Evolutionary conservation across 2,329 filamentous ascomycete species (phyloP).

Genomic region (Fusarium sp.): DNA sequence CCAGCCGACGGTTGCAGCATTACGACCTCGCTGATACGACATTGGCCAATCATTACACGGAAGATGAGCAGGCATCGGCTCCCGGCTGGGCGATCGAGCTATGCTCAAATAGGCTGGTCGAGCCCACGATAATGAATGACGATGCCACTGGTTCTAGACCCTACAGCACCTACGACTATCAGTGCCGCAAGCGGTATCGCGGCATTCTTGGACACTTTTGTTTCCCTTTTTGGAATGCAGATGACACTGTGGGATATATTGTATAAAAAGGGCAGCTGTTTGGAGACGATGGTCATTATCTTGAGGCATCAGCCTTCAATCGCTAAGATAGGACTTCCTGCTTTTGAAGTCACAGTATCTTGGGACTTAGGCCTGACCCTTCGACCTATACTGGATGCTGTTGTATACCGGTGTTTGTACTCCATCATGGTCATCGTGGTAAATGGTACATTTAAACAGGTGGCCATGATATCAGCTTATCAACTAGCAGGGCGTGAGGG

Average conservation of each 20-base stretch:
- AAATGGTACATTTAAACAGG: too few relatives aligned
- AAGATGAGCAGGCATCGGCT: not conserved
- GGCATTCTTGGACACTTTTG: not conserved
- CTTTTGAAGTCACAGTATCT: not conserved
- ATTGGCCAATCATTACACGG: accelerated
- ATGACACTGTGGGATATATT: not conserved
- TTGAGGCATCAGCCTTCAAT: too few relatives aligned
- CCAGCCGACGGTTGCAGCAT: not conserved
- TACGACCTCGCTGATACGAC: not conserved
- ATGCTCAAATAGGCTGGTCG: not conserved
- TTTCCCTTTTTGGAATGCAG: not conserved
- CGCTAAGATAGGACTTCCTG: too few relatives aligned
- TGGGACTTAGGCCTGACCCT: not conserved
- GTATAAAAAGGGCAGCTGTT: not conserved
- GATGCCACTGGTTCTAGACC: not conserved
- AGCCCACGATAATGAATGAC: not conserved
- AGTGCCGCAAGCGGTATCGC: not conserved
- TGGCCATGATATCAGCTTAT: not conserved
- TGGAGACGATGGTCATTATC: not conserved
- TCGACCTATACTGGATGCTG: too few relatives aligned
- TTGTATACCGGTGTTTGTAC: not conserved
- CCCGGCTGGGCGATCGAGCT: not conserved
- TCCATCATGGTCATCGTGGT: too few relatives aligned
- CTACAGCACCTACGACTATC: not conserved
- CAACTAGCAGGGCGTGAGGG: not conserved